These are phyloP conservation scores for Bruguiera sexangula DNA, from an alignment of 345 rosid species.

Conservation along the genomic window DNA sequence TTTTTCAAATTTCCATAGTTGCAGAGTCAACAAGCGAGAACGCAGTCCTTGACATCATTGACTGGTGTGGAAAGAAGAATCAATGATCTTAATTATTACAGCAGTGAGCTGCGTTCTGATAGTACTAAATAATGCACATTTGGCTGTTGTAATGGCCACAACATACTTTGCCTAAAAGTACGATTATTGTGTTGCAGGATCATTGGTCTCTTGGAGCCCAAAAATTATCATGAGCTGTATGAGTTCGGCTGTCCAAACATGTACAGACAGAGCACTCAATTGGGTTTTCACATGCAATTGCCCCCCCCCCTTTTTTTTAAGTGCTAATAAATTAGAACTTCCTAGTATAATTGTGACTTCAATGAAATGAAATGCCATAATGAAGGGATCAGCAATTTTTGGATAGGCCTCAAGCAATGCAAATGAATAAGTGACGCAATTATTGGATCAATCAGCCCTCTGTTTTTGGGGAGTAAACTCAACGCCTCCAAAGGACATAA, in stretches of 20 bases:
- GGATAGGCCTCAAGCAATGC: constrained; percentile 27
- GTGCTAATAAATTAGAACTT: constrained; percentile 4
- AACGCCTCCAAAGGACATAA: neutral
- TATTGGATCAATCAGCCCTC: constrained; percentile 4
- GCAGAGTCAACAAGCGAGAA: constrained; percentile 63
- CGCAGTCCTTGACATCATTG: constrained; percentile 37
- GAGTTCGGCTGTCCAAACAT: constrained; percentile 1
- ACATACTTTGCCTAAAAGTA: constrained; percentile 30
- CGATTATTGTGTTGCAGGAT: constrained; percentile 49
- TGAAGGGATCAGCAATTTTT: constrained; percentile 19
- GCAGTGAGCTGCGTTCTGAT: constrained; percentile 18
- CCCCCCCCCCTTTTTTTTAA: neutral
- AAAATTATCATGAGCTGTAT: constrained; percentile 12
- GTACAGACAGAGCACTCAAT: constrained; percentile 20
- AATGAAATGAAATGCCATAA: constrained; percentile 22
- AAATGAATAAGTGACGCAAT: constrained; percentile 4
- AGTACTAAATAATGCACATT: constrained; percentile 45
- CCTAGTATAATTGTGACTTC: constrained; percentile 2
- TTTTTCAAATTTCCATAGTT: constrained; percentile 29
- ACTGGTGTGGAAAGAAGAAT: constrained; percentile 23
- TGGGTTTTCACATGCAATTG: constrained; percentile 39
- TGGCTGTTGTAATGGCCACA: constrained; percentile 31
- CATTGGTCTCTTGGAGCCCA: constrained; percentile 24
- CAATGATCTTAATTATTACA: neutral
- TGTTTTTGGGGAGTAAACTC: neutral